A percentile compares a stretch with the other conserved stretches of the same genome.
phyloP scores from a whole-genome alignment of 495 filamentous ascomycete species.

The Penicillium cataractarum region DNA sequence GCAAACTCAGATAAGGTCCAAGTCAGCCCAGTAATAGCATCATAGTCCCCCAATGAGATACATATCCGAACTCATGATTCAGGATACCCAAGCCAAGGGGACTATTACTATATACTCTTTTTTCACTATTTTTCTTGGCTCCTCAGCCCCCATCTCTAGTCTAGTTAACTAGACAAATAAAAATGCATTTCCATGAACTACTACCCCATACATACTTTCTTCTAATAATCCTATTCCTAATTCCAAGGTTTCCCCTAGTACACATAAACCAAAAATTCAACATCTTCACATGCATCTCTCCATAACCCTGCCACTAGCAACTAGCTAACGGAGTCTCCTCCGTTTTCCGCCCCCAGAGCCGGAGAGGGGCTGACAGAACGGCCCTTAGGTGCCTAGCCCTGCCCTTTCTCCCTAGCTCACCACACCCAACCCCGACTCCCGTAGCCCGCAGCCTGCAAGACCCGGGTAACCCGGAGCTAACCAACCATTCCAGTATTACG shows the following conservation, averaged over 20 bases:
- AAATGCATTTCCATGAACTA: neutral
- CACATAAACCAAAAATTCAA: neutral
- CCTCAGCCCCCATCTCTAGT: neutral
- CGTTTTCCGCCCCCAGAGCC: neutral
- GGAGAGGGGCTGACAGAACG: neutral
- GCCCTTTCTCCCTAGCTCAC: too few relatives aligned
- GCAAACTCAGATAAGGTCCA: constrained; percentile 4
- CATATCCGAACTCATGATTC: neutral
- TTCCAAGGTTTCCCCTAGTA: neutral
- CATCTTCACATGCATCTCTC: constrained; percentile 1
- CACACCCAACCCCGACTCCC: too few relatives aligned
- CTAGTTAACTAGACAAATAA: neutral
- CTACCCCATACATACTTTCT: neutral
- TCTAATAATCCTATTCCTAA: neutral
- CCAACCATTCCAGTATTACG: neutral
- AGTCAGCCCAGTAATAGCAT: neutral
- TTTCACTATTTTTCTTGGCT: neutral
- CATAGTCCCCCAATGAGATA: neutral
- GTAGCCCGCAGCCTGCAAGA: neutral
- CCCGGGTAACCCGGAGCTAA: neutral
- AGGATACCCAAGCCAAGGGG: neutral
- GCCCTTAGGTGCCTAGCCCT: too few relatives aligned
- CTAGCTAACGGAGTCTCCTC: neutral
- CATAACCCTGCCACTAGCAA: neutral
- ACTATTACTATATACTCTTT: neutral